phyloP scores from a whole-genome alignment of 2,329 filamentous ascomycete species.

The Chaetomium sp. region DNA sequence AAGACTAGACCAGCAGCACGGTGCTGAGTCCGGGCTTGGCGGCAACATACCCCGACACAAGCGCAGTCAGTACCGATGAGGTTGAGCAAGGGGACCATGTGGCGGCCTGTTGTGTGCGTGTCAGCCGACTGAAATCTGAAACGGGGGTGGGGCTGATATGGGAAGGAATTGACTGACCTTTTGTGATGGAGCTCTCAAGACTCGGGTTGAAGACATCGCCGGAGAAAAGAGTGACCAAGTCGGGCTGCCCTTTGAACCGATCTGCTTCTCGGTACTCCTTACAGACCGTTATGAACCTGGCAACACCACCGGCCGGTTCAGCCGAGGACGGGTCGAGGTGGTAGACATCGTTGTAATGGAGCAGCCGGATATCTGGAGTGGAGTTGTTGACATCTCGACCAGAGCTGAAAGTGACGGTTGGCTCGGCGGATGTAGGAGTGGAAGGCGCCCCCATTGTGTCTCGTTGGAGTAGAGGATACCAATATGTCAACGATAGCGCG shows the following conservation, averaged over 20 bases:
- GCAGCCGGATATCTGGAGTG: constrained; percentile 65
- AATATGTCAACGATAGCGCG: too few species aligned
- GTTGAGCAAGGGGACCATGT: constrained; percentile 86
- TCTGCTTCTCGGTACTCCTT: constrained; percentile 64
- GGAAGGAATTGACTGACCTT: constrained; percentile 47
- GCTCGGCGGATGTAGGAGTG: constrained; percentile 12
- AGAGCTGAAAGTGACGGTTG: constrained; percentile 31
- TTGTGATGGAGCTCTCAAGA: constrained; percentile 81
- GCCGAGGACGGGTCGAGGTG: constrained; percentile 70
- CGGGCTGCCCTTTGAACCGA: constrained; percentile 56
- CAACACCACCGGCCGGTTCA: constrained; percentile 75
- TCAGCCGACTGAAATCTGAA: not conserved
- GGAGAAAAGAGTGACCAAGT: constrained; percentile 74
- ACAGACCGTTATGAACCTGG: constrained; percentile 72
- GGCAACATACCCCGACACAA: constrained; percentile 65
- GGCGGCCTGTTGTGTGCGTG: constrained; percentile 46
- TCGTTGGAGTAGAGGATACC: not conserved
- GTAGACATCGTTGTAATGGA: constrained; percentile 94
- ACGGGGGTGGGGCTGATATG: not conserved
- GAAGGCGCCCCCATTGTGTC: constrained; percentile 15
- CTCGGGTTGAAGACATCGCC: constrained; percentile 91
- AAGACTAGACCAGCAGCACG: not conserved
- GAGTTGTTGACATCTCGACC: constrained; percentile 20
- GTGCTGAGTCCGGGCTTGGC: not conserved
- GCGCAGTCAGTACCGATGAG: constrained; percentile 68